phyloP scores from a whole-genome alignment of 441 rosid species.

The Mallotus japonicus region DNA sequence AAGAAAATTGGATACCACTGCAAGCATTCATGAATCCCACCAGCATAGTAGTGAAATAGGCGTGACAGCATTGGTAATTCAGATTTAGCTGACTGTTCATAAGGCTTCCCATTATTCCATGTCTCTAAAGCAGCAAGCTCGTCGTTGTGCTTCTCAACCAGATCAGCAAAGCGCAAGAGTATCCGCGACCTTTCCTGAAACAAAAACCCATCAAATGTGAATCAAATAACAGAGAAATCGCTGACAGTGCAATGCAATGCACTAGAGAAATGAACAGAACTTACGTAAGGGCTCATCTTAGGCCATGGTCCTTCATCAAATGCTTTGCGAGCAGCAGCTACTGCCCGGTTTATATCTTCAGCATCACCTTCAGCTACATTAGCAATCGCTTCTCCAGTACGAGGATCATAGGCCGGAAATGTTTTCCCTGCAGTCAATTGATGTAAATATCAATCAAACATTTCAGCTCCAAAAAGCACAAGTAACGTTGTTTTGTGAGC shows the following conservation, averaged over 20 bases:
- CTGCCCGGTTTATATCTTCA: conserved; percentile 68
- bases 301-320: conserved; percentile 85
- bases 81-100: conserved; percentile 51
- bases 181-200: conserved; percentile 78
- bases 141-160: conserved; percentile 75
- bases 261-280: neutral
- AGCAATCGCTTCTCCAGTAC: conserved; percentile 56
- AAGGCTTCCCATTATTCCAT: conserved; percentile 88
- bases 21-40: conserved; percentile 30
- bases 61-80: conserved; percentile 70
- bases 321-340: conserved; percentile 67
- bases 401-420: conserved; percentile 60
- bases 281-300: conserved; percentile 62
- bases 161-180: conserved; percentile 66
- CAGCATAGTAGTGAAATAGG: conserved; percentile 77
- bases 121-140: conserved; percentile 79
- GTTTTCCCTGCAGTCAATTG: conserved; percentile 49
- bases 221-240: conserved; percentile 1
- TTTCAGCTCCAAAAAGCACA: neutral
- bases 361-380: conserved; percentile 68
- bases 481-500: neutral
- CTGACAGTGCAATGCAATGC: neutral
- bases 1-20: neutral
- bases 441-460: neutral
- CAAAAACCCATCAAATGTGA: neutral